phyloP scores from a whole-genome alignment of 176 grass and related monocot genomes.

The Triticum aestivum region DNA sequence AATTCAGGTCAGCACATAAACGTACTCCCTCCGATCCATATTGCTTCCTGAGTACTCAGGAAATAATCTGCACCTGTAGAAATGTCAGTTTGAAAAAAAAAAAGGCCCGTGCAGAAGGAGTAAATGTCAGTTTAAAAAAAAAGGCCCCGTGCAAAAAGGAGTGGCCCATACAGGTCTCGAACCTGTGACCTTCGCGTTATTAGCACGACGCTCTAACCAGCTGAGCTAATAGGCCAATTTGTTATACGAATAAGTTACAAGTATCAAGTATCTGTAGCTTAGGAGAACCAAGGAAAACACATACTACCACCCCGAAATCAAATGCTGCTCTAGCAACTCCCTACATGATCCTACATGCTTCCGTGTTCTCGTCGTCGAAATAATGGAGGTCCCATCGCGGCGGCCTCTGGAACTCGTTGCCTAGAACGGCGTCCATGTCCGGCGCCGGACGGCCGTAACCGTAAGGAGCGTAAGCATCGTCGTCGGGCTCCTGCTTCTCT shows the following conservation, averaged over 20 bases:
- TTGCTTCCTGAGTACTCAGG: no score
- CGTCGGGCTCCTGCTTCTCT: background rate
- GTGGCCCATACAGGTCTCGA: conserved; percentile 96
- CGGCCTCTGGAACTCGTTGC: conserved; percentile 2
- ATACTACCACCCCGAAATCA: background rate
- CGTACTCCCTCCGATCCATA: no score
- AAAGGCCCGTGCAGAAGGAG: no score
- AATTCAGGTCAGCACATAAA: no score
- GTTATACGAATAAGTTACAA: rapidly evolving
- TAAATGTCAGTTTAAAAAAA: no score
- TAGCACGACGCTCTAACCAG: conserved; percentile 97
- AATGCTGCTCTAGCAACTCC: background rate
- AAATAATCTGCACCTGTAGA: no score
- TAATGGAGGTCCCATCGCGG: conserved; percentile 8
- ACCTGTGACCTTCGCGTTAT: conserved; percentile 98
- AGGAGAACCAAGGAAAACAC: background rate
- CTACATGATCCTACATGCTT: conserved; percentile 43
- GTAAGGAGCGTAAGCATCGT: background rate
- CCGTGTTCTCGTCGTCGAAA: conserved; percentile 41
- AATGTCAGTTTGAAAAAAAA: no score
- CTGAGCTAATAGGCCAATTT: conserved; percentile 69
- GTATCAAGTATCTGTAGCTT: rapidly evolving
- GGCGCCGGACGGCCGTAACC: background rate
- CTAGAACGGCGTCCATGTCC: conserved; percentile 4
- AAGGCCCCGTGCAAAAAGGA: no score